phyloP scores from a whole-genome alignment of 148 eudicot genomes.

The Rhododendron molle region DNA sequence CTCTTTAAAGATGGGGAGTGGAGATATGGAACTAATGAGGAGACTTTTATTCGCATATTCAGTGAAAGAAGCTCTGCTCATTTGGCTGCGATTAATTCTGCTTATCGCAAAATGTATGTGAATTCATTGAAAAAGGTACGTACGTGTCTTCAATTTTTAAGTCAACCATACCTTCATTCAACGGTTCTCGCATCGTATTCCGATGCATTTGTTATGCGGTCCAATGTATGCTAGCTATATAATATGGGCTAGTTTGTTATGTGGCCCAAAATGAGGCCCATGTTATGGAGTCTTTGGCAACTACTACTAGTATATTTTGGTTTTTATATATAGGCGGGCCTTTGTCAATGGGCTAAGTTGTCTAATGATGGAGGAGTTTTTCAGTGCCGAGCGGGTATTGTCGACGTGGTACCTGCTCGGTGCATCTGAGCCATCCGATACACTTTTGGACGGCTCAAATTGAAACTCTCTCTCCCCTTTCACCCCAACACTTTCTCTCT shows the following conservation, averaged over 20 bases:
- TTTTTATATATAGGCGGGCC: background rate
- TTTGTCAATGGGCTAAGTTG: background rate
- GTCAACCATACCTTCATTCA: background rate
- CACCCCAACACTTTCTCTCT: no score
- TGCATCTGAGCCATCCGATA: no score
- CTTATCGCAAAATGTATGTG: slow-evolving; percentile 46
- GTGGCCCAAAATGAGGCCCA: background rate
- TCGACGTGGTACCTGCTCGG: no score
- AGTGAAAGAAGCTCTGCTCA: slow-evolving; percentile 75
- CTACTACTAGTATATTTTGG: background rate
- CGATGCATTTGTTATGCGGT: background rate
- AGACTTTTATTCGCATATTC: slow-evolving; percentile 59
- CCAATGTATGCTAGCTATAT: background rate
- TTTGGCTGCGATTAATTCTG: slow-evolving; percentile 57
- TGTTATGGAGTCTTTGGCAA: background rate
- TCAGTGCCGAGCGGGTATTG: no score
- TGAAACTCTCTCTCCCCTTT: no score
- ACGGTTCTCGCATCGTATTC: background rate
- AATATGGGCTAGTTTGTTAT: background rate
- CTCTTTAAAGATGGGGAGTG: slow-evolving; percentile 85
- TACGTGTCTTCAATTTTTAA: background rate
- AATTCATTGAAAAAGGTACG: slow-evolving; percentile 42
- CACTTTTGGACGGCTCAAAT: no score
- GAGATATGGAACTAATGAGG: slow-evolving; percentile 74
- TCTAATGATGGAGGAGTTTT: no score